Base-by-base conservation (phyloP, 345 rosid genomes). In the Pseudoturritis turrita region DNA sequence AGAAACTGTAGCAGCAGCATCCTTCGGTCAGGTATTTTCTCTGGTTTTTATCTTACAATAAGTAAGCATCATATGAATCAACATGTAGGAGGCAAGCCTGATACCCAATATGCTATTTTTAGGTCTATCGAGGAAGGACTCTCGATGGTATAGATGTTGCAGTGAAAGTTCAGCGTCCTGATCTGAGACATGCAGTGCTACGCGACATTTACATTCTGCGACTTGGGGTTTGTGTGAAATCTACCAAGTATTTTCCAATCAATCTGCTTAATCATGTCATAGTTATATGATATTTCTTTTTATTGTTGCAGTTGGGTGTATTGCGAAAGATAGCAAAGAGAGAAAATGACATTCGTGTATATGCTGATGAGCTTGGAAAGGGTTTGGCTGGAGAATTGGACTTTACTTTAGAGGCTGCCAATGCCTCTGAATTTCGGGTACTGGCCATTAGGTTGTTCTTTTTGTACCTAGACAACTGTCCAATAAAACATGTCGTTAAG, bases 301-400 rank as follows among this genome's bases (percentile, higher is more conserved):
- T 10, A 58, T 8, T 45, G 80, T 79, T 82, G 71, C 84, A 93
- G 98, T 78, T 93, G 61, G 98, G 96, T 17, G 61, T 93, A 59
- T 37, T 93, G 80, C 92, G 90, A 85, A 93, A 87, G 83, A 78
- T 93, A 70, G 90, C 92, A 18, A 93, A 89, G 80, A 84, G 96
- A 74, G 88, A 89, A 79, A 85, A 60, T 79, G 96, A 93, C 71
- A 90, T 84, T 78, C 88, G 96, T 45, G 83, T 89, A 18, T 93
- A 93, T 78, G 98, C 96, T 65, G 98, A 93, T 81, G 98, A 93
- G 81, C 92, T 93, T 47, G 98, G 98, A 70, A 93, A 82, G 81
- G 97, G 98, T 47, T 84, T 93, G 73, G 94, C 86, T 68, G 97
- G 97, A 64, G 98, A 93, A 82, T 79, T 93, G 76, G 98, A 93